Evolutionary conservation across 2,329 filamentous ascomycete genomes (phyloP), one percentile per base, ranked within the genome.

Genomic region (Pseudogymnoascus pannorum): DNA sequence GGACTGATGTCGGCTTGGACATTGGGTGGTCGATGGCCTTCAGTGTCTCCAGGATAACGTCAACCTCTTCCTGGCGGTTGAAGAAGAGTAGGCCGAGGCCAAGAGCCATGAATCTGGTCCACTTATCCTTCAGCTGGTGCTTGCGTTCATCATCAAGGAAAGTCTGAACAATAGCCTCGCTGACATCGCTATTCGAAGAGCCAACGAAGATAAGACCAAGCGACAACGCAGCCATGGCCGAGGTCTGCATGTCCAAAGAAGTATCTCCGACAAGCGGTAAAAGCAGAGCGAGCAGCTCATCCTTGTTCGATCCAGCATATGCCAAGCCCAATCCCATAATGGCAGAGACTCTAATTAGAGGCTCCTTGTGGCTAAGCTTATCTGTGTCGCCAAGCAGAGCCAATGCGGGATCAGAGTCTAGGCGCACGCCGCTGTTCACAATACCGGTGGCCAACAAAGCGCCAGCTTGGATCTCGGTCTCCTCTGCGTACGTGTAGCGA

Each of bases 21-120:
- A 97, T 96, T 22, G 94, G 93, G 73, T 97, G 93, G 66, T 97
- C 92, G 60, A 97, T 92, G 24, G 90, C 94, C 79, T 97, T 99
- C 61, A 99, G 82, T 0, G 94, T 96, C 77, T 99, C 94, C 31
- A 97, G 78, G 66, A 97, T 92, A 62, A 97, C 93, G 70, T 99
- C 94, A n/a, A 97, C 94, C 74, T 97, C 93, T 75, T 99, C 94
- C 76, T 99, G 94, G 66, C 91, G 88, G 38, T 94, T 94, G 69
- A 99, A 97, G 82, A 92, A 99, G 26, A 99, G 81, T 24, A 99
- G 82, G 1, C 93, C 94, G 65, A 99, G 82, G 66, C 94, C 94
- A 42, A 99, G 87, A 18, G 91, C 92, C 78, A 99, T 88, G 78
- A 99, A 99, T 16, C 94, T 87, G 31, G 92, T 94, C 94, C 94